Base-by-base conservation (phyloP, 768 basidiomycete genomes). In the Strobilomyces echinocephalus region DNA sequence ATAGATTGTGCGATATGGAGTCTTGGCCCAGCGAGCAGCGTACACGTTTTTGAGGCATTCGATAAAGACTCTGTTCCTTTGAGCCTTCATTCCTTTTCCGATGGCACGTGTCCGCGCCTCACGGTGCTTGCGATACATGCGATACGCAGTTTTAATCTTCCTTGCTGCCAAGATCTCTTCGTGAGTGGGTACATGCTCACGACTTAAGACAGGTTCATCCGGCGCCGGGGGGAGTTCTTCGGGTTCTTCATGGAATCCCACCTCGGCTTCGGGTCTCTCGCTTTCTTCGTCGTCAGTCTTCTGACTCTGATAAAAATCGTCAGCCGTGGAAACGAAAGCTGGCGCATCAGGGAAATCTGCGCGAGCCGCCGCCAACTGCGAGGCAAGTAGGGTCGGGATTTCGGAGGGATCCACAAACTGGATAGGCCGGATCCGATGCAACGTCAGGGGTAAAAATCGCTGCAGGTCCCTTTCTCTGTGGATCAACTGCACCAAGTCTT, bases 1-100 rank as follows among this genome's bases (percentile, higher is more conserved):
- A 24, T 24, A 77, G 75, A 75, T 62, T 0, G 61, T 50, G 14
- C 68, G 69, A 54, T 81, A 79, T n/a, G 50, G 56, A 6, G 55
- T 58, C 24, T 49, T 50, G 33, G 53, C 34, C 74, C 75, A 73
- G 4, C 52, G 48, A 28, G 67, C 65, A 8, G 52, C 57, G 39
- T 55, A 58, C 24, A 67, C 65, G 24, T 63, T 60, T 41, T 59
- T 55, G 30, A 68, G 47, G 41, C 69, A 78, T 14, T 53, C 52
- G 20, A 40, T 10, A 46, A 72, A 77, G 26, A 68, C 41, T 6
- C 48, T 47, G 12, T 60, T 54, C 38, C 58, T 53, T n/a, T 65
- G 60, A 9, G 60, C 71, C n/a, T 44, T 42, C 30, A 58, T 12
- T n/a, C 58, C 60, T 12, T 36, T 61, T 38, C 55, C 61, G 16